Conservation (phyloP, 139 green algal species). For the Gonium pectorale region DNA sequence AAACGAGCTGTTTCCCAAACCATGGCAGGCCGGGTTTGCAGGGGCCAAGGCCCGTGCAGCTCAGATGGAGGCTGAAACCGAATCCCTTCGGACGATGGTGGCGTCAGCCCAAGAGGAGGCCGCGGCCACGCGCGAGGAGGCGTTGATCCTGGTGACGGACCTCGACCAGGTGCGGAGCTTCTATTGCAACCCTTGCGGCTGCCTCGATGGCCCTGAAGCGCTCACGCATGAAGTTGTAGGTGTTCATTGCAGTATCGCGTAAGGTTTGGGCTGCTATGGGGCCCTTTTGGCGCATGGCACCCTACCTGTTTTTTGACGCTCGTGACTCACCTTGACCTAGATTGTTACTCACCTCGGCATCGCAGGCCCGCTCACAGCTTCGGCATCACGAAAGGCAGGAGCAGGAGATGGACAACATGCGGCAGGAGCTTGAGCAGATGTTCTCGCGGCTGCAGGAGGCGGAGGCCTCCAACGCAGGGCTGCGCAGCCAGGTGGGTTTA, state of each 20-base stretch:
- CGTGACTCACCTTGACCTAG: no score
- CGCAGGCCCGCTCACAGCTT: background rate
- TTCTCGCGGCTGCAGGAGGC: background rate
- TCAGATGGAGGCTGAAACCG: constrained; percentile 20
- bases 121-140: constrained; percentile 1
- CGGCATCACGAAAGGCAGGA: background rate
- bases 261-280: no score
- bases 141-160: background rate
- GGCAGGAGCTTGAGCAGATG: constrained; percentile 31
- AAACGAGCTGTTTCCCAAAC: background rate
- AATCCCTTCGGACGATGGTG: background rate
- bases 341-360: no score
- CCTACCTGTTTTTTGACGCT: no score
- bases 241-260: no score
- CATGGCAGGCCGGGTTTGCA: constrained; percentile 15
- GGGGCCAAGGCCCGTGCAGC: background rate
- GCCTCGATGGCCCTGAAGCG: no score
- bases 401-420: constrained; percentile 12
- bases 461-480: constrained; percentile 11
- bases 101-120: constrained; percentile 30
- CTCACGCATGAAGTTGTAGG: no score
- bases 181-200: background rate
- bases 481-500: constrained; percentile 11
- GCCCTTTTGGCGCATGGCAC: no score
- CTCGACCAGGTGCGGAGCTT: constrained; percentile 5